A percentile compares a stretch with the other conserved stretches of the same genome.
phyloP scores from a whole-genome alignment of 495 filamentous ascomycete species.

The Rhizodiscina lignyota region DNA sequence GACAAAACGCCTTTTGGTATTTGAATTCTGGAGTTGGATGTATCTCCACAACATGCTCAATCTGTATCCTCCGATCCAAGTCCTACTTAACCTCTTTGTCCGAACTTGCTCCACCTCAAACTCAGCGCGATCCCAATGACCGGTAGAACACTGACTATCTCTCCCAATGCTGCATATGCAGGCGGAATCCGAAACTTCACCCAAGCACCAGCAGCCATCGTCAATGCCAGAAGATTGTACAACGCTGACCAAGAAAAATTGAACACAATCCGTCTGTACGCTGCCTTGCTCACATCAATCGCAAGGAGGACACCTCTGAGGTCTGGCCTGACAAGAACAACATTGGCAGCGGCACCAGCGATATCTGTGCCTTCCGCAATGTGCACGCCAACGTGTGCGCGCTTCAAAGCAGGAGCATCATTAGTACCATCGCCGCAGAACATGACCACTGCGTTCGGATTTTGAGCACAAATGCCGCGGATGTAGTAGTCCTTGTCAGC shows the following conservation, averaged over 20 bases:
- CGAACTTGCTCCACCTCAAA: constrained; percentile 28
- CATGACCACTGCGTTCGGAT: constrained; percentile 26
- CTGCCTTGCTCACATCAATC: constrained; percentile 38
- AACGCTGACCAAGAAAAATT: constrained; percentile 62
- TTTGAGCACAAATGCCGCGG: constrained; percentile 18
- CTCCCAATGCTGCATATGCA: constrained; percentile 57
- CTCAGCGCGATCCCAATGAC: constrained; percentile 43
- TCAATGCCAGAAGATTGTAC: constrained; percentile 58
- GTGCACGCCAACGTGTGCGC: constrained; percentile 59
- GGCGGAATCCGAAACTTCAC: constrained; percentile 48
- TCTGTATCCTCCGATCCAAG: too few relatives aligned
- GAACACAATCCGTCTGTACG: constrained; percentile 40
- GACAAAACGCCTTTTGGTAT: too few relatives aligned
- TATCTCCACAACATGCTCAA: too few relatives aligned
- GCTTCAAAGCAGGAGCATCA: constrained; percentile 56
- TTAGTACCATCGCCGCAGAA: constrained; percentile 74
- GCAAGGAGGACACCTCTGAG: constrained; percentile 40
- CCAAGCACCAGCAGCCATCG: constrained; percentile 57
- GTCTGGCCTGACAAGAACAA: constrained; percentile 43
- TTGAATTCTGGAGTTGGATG: too few relatives aligned
- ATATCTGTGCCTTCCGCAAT: constrained; percentile 37
- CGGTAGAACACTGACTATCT: constrained; percentile 62
- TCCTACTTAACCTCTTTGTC: too few relatives aligned
- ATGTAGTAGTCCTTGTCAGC: constrained; percentile 48
- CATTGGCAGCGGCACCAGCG: constrained; percentile 50